Conservation (phyloP, 208 protist species). For the Naegleria fowleri region DNA sequence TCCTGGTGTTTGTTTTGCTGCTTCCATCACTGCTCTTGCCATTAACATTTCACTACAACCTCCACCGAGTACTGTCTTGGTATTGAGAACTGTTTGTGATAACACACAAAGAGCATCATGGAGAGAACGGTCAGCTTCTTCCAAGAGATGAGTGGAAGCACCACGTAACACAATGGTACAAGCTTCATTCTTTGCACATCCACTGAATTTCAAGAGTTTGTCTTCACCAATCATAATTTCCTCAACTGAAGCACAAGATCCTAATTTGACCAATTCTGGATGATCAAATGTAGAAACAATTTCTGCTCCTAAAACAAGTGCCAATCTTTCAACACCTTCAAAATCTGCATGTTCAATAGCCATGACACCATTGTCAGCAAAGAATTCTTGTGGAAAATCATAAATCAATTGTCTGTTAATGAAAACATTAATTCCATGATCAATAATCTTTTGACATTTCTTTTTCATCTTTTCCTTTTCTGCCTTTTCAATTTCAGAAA, state of each 20-base stretch:
- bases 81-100: constrained; percentile 88
- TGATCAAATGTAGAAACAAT: constrained; percentile 98
- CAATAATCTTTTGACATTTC: constrained; percentile 93
- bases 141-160: constrained; percentile 94
- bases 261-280: constrained; percentile 89
- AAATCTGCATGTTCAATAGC: constrained; percentile 99
- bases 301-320: constrained; percentile 90
- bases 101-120: constrained; percentile 99
- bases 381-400: constrained; percentile 98
- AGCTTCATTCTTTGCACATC: constrained; percentile 83
- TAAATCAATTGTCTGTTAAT: constrained; percentile 99
- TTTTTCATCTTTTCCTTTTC: constrained; percentile 86
- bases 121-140: constrained; percentile 98
- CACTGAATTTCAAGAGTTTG: constrained; percentile 94
- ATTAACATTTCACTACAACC: constrained; percentile 97
- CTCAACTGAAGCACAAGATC: constrained; percentile 88
- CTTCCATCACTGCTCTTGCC: constrained; percentile 93
- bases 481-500: constrained; percentile 96
- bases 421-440: constrained; percentile 94
- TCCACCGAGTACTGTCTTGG: constrained; percentile 89
- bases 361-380: constrained; percentile 91
- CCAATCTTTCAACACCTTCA: constrained; percentile 90
- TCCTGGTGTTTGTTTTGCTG: constrained; percentile 69
- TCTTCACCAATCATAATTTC: constrained; percentile 98
- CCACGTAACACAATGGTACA: constrained; percentile 99